phyloP scores from a whole-genome alignment of 139 green algal species.

The Micractinium conductrix region DNA sequence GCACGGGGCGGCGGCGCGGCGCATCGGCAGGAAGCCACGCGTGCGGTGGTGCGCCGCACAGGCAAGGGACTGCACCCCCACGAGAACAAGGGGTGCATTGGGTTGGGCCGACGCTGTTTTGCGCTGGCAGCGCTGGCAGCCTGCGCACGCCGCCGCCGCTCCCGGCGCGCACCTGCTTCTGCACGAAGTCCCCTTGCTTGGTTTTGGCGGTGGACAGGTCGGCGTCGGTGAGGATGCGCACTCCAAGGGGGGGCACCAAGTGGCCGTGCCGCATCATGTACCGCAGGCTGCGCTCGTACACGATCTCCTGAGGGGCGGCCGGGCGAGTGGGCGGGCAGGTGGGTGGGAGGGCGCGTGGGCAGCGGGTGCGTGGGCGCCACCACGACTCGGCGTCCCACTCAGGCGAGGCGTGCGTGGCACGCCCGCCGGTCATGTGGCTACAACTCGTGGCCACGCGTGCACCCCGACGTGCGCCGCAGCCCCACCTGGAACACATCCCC shows the following conservation, averaged over 20 bases:
- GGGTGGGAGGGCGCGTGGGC: not conserved
- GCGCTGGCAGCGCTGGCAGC: no score
- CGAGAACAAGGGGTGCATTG: no score
- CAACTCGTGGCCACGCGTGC: not conserved
- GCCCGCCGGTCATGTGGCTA: not conserved
- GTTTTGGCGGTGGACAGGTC: not conserved
- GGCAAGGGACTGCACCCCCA: no score
- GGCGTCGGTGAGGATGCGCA: not conserved
- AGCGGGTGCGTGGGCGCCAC: not conserved
- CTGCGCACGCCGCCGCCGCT: no score
- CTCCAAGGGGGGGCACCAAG: not conserved
- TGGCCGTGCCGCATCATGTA: conserved; percentile 28
- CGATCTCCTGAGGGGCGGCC: not conserved
- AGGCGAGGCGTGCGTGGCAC: not conserved
- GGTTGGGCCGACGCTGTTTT: no score
- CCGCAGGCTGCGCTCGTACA: conserved; percentile 16
- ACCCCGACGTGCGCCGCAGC: not conserved
- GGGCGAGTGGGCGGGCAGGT: not conserved
- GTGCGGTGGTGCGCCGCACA: no score
- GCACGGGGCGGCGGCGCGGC: no score
- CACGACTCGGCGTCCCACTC: no score
- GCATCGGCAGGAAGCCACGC: no score
- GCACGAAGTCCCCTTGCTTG: not conserved
- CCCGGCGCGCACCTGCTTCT: not conserved
- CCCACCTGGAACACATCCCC: conserved; percentile 15